Evolutionary conservation across 2,329 filamentous ascomycete genomes (phyloP).

Genomic region (Aphanoascus verrucosus): DNA sequence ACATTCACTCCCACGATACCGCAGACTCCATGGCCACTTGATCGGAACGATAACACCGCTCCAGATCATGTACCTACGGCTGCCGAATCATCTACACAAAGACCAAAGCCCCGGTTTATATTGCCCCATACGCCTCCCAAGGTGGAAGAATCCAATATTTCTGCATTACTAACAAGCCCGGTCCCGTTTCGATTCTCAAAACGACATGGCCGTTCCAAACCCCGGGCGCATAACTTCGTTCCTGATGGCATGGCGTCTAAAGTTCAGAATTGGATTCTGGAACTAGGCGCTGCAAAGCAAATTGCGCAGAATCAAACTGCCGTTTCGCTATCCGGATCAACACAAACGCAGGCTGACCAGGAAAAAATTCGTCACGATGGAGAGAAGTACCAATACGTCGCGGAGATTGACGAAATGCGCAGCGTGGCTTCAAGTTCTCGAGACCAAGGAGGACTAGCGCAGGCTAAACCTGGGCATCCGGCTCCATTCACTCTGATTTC

Average conservation of each 20-base stretch:
- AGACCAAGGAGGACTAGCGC: not conserved
- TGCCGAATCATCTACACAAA: constrained; percentile 10
- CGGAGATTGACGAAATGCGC: not conserved
- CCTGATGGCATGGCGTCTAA: constrained; percentile 33
- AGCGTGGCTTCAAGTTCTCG: not conserved
- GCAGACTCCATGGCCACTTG: not conserved
- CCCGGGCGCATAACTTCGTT: constrained; percentile 20
- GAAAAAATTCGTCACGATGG: not conserved
- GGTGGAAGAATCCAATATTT: constrained; percentile 14
- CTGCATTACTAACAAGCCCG: constrained; percentile 17
- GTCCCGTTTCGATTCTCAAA: constrained; percentile 25
- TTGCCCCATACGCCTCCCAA: constrained; percentile 31
- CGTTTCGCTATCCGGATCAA: not conserved
- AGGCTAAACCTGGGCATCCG: constrained; percentile 9
- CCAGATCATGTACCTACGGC: not conserved
- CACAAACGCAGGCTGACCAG: not conserved
- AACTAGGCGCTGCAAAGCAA: constrained; percentile 26
- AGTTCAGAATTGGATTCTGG: constrained; percentile 34
- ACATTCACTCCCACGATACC: not conserved
- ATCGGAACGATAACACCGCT: not conserved
- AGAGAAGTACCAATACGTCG: constrained; percentile 5
- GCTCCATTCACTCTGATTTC: constrained; percentile 8
- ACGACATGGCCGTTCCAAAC: constrained; percentile 22
- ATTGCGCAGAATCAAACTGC: constrained; percentile 4
- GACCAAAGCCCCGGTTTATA: constrained; percentile 29